phyloP scores from a whole-genome alignment of 2,329 filamentous ascomycete genomes.

The Fusarium sp. region DNA sequence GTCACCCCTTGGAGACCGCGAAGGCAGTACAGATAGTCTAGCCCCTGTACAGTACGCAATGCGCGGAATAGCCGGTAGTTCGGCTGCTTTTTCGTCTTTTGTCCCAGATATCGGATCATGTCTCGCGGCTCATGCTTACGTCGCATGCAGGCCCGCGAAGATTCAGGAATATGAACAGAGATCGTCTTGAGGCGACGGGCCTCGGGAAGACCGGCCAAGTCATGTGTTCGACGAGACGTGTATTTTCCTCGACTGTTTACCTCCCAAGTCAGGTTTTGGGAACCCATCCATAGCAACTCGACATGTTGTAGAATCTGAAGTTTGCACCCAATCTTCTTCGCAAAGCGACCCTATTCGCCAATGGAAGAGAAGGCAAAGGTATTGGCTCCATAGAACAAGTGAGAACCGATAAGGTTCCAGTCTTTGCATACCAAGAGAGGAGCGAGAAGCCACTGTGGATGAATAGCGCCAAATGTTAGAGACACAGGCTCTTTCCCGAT shows the following conservation, averaged over 20 bases:
- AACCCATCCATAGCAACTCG: slow-evolving; percentile 58
- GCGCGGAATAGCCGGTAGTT: slow-evolving; percentile 54
- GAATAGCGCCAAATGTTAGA: slow-evolving; percentile 47
- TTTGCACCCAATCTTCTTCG: slow-evolving; percentile 55
- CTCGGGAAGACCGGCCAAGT: slow-evolving; percentile 53
- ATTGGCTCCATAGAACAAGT: slow-evolving; percentile 63
- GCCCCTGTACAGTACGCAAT: slow-evolving; percentile 58
- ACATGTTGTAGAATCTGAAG: slow-evolving; percentile 59
- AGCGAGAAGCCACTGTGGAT: slow-evolving; percentile 54
- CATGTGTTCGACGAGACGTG: slow-evolving; percentile 54
- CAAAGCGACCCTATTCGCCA: slow-evolving; percentile 63
- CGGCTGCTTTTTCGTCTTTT: slow-evolving; percentile 53
- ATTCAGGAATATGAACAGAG: slow-evolving; percentile 57
- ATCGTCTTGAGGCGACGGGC: slow-evolving; percentile 56
- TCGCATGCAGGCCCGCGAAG: slow-evolving; percentile 45
- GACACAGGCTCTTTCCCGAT: slow-evolving; percentile 49
- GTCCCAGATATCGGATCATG: slow-evolving; percentile 41
- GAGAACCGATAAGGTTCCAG: slow-evolving; percentile 56
- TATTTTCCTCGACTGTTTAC: slow-evolving; percentile 37
- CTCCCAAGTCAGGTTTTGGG: slow-evolving; percentile 47
- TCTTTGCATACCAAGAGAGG: slow-evolving; percentile 55
- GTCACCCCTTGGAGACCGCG: slow-evolving; percentile 57
- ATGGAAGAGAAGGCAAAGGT: slow-evolving; percentile 65
- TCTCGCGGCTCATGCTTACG: slow-evolving; percentile 52
- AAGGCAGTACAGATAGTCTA: slow-evolving; percentile 58